Base-by-base conservation (phyloP, 1,284 basidiomycete genomes). In the Dichomitus squalens region DNA sequence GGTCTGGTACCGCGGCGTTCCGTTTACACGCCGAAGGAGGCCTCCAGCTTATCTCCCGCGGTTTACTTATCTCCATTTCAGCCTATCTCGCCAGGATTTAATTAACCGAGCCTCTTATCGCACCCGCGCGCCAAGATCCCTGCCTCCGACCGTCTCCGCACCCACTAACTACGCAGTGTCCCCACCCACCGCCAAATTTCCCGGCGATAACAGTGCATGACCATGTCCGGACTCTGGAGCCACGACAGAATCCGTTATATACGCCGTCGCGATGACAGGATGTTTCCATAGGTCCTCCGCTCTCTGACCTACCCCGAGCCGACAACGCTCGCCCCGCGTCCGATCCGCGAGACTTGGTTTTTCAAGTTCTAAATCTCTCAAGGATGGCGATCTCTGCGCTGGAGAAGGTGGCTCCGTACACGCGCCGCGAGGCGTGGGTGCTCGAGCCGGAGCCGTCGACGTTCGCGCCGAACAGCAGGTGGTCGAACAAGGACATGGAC, bases 401-500 rank as follows among this genome's bases (percentile, higher is more conserved):
- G 47, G 35, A 57, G 36, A 59, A 52, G 40, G 33, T 59, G 29
- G 21, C 53, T 3, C 61, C 61, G 27, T 70, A 68, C 52, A 51
- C 70, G 35, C 65, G 64, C 49, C 68, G 66, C 4, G 67, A 69
- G n/a, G 60, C 68, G 56, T 83, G 82, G 82, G 74, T 61, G 4
- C 74, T 83, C n/a, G 76, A 81, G 63, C 77, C 75, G 12, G 74
- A 76, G 53, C 69, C 77, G 23, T 76, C 79, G n/a, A 81, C 79
- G 11, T 82, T 83, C 58, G 84, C 84, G 7, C 75, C 78, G 33
- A 75, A 67, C 47, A 70, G 73, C 64, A 73, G 77, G 66, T 87
- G 85, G 85, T 87, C 83, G 61, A 91, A 91, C 72, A 81, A 81
- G 66, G 87, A 90, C 66, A 88, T 88, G 84, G 88, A 90, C 63